A percentile compares a stretch with the other conserved stretches of the same genome.
These are phyloP conservation scores for Diutina rugosa DNA, from an alignment of 1,139 yeast species.

Conservation along the genomic window DNA sequence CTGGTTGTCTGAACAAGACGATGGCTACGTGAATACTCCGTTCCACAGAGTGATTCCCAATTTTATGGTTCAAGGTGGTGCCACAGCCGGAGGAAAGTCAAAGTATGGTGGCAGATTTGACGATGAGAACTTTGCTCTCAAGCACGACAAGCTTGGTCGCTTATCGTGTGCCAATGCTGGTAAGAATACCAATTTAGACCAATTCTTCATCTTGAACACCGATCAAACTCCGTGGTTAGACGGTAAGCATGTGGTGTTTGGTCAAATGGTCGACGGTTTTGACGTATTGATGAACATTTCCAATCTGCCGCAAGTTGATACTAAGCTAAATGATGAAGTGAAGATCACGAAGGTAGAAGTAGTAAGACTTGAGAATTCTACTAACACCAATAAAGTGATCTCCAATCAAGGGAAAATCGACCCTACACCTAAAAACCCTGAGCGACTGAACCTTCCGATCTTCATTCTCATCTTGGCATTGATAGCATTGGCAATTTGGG, in stretches of 20 bases:
- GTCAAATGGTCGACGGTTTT: constrained; percentile 31
- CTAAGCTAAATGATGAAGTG: background rate
- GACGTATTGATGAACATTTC: constrained; percentile 9
- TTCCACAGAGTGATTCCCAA: constrained; percentile 26
- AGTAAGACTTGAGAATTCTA: background rate
- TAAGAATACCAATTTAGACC: constrained; percentile 28
- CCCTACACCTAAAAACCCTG: background rate
- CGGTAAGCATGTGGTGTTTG: constrained; percentile 47
- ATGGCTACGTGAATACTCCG: constrained; percentile 18
- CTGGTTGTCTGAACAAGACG: constrained; percentile 19
- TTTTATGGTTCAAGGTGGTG: constrained; percentile 31
- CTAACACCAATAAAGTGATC: background rate
- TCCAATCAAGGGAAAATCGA: background rate
- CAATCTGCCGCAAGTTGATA: background rate
- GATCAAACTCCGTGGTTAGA: constrained; percentile 19
- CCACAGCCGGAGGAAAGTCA: constrained; percentile 20
- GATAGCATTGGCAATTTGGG: background rate
- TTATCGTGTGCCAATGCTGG: constrained; percentile 32
- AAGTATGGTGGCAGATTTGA: constrained; percentile 12
- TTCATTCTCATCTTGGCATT: background rate
- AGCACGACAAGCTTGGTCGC: constrained; percentile 25
- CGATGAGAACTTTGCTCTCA: constrained; percentile 24
- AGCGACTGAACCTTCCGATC: background rate
- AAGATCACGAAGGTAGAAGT: background rate
- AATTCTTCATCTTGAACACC: constrained; percentile 23